Evolutionary conservation across 306 rosid genomes (phyloP).

Genomic region (Gastrolobium villosum): DNA sequence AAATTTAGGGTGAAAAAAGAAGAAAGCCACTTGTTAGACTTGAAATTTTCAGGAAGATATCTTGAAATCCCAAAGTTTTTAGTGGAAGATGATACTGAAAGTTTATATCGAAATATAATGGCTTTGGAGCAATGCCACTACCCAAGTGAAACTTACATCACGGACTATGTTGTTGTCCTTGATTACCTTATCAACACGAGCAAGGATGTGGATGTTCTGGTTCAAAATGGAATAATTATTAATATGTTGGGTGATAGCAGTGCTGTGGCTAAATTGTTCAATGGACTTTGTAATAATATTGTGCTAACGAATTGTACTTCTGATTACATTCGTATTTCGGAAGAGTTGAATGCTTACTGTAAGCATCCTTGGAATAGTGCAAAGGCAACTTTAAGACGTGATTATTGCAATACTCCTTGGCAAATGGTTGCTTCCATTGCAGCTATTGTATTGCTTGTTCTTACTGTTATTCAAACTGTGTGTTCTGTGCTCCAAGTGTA

Average conservation of each 20-base stretch:
- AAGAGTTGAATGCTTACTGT: neutral
- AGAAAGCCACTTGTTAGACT: neutral
- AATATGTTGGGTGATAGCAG: constrained; percentile 8
- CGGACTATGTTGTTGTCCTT: neutral
- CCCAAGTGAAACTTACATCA: neutral
- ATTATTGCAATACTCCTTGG: constrained; percentile 45
- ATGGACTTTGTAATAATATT: neutral
- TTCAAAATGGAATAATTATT: neutral
- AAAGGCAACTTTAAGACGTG: constrained; percentile 43
- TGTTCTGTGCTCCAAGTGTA: neutral
- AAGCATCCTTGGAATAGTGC: neutral
- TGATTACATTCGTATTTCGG: neutral
- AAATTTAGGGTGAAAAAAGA: neutral
- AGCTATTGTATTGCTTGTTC: neutral
- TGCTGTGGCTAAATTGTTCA: neutral
- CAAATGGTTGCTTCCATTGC: constrained; percentile 26
- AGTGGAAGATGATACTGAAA: neutral
- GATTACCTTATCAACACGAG: neutral
- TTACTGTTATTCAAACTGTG: neutral
- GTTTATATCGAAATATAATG: neutral
- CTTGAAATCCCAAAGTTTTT: neutral
- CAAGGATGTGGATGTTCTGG: constrained; percentile 39
- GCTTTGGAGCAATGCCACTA: neutral
- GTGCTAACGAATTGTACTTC: neutral
- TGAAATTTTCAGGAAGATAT: neutral